Base-by-base conservation (phyloP, 805 yeast species). In the Pichia nakasei region DNA sequence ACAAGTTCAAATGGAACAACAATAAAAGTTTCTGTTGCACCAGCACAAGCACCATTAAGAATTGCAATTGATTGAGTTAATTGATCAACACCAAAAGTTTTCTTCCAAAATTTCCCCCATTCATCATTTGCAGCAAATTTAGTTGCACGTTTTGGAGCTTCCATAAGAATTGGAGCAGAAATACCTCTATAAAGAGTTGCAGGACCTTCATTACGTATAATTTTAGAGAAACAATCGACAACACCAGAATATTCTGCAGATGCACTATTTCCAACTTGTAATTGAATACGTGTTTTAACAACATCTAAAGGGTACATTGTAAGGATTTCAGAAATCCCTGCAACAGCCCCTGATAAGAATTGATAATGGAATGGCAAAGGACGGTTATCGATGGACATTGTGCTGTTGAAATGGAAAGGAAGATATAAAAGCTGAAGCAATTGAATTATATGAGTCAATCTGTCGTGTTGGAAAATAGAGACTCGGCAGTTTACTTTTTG, bases 121-220 rank as follows among this genome's bases (percentile, higher is more conserved):
- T 87, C 94, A 62, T 93, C 98, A 62, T 93, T 93, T 49, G 97
- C 96, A 42, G 97, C 97, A 62, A 93, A 93, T 66, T 93, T 93
- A 52, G 96, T 89, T 35, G 98, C 98, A 70, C 99, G 80, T 73
- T 93, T 93, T 52, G 98, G 98, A 13, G 97, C 98, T 66, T 93
- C 99, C 98, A 93, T 93, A 57, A 93, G 72, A 54, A 93, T 86
- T 29, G 99, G 99, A 21, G 98, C 96, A 26, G 85, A 69, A 57
- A 93, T 93, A 52, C 99, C 99, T 60, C 89, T 80, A 68, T 93
- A 93, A 46, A 91, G 74, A 50, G 93, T 73, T 11, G 82, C 66
- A 35, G 79, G 73, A 41, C 98, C 98, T 65, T 93, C 98, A 53
- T 77, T 80, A 56, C 76, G 78, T 55, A 93, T 75, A 54, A 93